These are phyloP conservation scores for Phytophthora sojae DNA, from an alignment of 352 stramenopile species.

Conservation along the genomic window DNA sequence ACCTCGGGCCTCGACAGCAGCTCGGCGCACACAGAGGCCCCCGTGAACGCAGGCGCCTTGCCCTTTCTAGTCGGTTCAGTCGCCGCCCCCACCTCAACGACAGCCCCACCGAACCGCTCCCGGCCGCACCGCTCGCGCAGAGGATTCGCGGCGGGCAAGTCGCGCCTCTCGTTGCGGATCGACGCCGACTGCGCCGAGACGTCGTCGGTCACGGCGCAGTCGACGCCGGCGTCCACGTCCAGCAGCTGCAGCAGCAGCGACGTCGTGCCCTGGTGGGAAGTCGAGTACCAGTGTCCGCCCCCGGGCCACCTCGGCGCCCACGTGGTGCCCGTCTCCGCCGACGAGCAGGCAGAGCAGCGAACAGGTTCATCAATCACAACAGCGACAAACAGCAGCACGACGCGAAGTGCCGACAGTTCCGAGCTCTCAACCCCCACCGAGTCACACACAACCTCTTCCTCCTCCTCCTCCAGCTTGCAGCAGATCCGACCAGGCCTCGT, in stretches of 20 bases:
- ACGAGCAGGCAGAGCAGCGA: conserved; percentile 18
- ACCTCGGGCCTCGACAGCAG: conserved; percentile 5
- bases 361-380: neutral
- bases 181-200: conserved; percentile 33
- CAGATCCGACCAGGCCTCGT: conserved; percentile 11
- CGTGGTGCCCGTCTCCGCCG: conserved; percentile 45
- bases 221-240: conserved; percentile 41
- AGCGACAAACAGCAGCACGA: conserved; percentile 4
- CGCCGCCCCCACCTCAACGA: conserved; percentile 7
- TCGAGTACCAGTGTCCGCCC: conserved; percentile 65
- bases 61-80: conserved; percentile 22
- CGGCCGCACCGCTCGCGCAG: conserved; percentile 28
- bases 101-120: conserved; percentile 18
- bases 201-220: conserved; percentile 20
- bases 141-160: conserved; percentile 33
- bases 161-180: conserved; percentile 39
- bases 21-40: conserved; percentile 4
- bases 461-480: conserved; percentile 6
- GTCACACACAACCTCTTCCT: neutral
- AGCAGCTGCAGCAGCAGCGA: conserved; percentile 44
- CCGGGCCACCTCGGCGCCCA: conserved; percentile 61
- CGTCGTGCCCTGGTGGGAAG: conserved; percentile 59
- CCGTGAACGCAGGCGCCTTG: neutral
- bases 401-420: conserved; percentile 1
- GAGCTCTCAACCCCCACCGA: conserved; percentile 14